Evolutionary conservation across 805 yeast species (phyloP), one percentile per base, ranked within the genome.

Genomic region (Starmerella apicola): DNA sequence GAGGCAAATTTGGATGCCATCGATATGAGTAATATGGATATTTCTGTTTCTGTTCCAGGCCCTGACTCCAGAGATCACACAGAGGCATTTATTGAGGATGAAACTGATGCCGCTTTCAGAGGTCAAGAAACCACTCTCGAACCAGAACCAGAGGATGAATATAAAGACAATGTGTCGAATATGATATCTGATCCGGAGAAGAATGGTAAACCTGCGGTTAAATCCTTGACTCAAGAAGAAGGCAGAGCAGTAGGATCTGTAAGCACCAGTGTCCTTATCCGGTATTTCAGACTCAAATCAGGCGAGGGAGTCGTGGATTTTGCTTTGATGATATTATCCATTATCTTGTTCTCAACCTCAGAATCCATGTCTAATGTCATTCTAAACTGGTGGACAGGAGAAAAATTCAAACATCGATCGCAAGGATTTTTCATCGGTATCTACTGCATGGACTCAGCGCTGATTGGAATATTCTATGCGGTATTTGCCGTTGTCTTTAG

Each of bases 361-460:
- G 39, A 47, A 34, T 35, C 45, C 24, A 37, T 56, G 57, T 40
- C 51, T 10, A 38, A 46, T n/a, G 49, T 50, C 6, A 44, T 76
- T 53, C 67, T 84, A 40, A 76, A 91, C 1, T 84, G 78, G 60
- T 83, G 95, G 95, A 66, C 77, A 5, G 68, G 65, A 19, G 45
- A 64, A 35, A 74, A 70, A 55, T 81, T 78, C 53, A 42, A 62
- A 3, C n/a, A n/a, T n/a, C 56, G 57, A 42, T 39, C 69, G 4
- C 62, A 66, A 38, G 69, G 73, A 0, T 76, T 76, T 52, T 81
- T 81, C 61, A 76, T 79, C 57, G 93, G 91, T 1, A 51, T 82
- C 35, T 62, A 55, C 33, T 30, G 45, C 37, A 18, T 44, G n/a
- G 41, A 27, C 17, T 44, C 38, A n/a, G 26, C 37, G 5, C 28